A percentile compares a stretch with the other conserved stretches of the same genome.
Evolutionary conservation across 169 alveolate species (phyloP).

Genomic region (Cryptosporidium muris): DNA sequence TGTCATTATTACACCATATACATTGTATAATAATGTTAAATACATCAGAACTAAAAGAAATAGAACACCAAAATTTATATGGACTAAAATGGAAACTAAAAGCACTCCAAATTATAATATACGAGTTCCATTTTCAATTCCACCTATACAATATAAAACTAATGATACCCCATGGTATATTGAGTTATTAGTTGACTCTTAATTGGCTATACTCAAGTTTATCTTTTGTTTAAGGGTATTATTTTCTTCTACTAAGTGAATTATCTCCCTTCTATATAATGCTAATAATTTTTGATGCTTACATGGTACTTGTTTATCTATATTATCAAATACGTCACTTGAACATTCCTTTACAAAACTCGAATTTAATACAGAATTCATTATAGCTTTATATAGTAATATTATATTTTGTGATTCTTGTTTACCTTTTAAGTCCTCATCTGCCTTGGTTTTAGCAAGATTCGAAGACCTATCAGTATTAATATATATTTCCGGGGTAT

Average conservation of each 20-base stretch:
- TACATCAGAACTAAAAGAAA: neutral
- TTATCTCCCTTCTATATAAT: slow-evolving; percentile 18
- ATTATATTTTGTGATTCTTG: neutral
- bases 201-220: neutral
- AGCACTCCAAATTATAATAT: neutral
- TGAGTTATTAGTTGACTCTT: slow-evolving; percentile 8
- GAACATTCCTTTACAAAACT: neutral
- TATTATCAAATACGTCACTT: neutral
- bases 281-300: slow-evolving; percentile 9
- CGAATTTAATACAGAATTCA: slow-evolving; percentile 5
- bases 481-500: slow-evolving; percentile 5
- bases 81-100: slow-evolving; percentile 2
- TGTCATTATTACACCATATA: slow-evolving; percentile 7
- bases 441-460: slow-evolving; percentile 2
- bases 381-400: slow-evolving; percentile 20
- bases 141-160: slow-evolving; percentile 24
- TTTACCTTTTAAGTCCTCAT: neutral
- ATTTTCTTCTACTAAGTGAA: slow-evolving; percentile 12
- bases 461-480: neutral
- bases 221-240: neutral
- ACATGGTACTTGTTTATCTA: neutral
- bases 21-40: neutral
- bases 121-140: slow-evolving; percentile 34
- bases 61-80: slow-evolving; percentile 26
- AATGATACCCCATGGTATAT: slow-evolving; percentile 50